Percentiles rank a stretch among this genome's conserved stretches.
phyloP scores from a whole-genome alignment of 2,329 filamentous ascomycete genomes.

The Fonsecaea nubica region DNA sequence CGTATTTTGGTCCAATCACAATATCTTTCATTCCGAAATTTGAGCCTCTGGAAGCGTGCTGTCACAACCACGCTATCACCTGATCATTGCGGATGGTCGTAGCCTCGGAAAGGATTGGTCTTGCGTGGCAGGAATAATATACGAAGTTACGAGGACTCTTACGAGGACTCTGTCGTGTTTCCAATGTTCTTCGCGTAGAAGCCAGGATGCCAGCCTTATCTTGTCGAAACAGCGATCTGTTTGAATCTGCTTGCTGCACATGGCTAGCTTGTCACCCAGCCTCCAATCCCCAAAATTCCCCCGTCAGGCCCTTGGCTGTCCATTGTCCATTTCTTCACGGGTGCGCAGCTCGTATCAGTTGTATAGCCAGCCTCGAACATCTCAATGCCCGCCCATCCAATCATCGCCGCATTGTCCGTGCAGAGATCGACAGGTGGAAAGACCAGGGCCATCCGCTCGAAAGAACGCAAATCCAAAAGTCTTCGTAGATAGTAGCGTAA shows the following conservation, averaged over 20 bases:
- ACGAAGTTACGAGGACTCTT: background rate
- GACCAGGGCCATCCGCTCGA: conserved; percentile 65
- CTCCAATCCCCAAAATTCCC: conserved; percentile 69
- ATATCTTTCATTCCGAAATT: conserved; percentile 10
- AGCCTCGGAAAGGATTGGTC: background rate
- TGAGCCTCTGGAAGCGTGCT: background rate
- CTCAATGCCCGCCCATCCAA: conserved; percentile 90
- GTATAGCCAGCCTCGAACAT: conserved; percentile 83
- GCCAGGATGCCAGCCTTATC: background rate
- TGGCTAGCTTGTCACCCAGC: conserved; percentile 50
- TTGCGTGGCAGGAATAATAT: background rate
- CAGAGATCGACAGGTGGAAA: conserved; percentile 81
- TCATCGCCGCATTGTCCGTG: conserved; percentile 97
- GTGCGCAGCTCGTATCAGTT: conserved; percentile 65
- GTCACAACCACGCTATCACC: background rate
- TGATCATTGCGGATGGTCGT: background rate
- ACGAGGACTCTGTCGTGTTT: no score
- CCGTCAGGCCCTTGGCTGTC: conserved; percentile 67
- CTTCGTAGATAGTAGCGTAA: conserved; percentile 69
- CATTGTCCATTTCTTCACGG: conserved; percentile 75
- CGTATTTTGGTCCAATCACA: conserved; percentile 22
- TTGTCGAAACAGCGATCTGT: conserved; percentile 28
- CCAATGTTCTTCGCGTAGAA: background rate
- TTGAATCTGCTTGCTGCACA: background rate
- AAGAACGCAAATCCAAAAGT: conserved; percentile 72